Conservation (phyloP, 352 stramenopile genomes). For the Pythium utonaiense region DNA sequence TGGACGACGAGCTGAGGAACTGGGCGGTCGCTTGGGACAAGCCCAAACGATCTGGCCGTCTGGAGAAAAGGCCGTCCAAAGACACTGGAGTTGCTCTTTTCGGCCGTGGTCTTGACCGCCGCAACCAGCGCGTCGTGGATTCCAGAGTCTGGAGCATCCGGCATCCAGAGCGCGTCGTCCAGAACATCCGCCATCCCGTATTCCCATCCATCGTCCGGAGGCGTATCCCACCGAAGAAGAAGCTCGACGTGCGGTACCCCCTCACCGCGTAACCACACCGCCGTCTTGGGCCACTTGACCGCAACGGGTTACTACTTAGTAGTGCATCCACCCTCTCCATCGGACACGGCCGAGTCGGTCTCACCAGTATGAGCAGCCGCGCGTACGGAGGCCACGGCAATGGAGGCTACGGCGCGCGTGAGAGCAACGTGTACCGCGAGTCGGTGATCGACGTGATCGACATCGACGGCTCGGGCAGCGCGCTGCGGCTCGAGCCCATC, state of each 20-base stretch:
- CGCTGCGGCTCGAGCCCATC: slow-evolving; percentile 24
- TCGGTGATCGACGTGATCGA: slow-evolving; percentile 13
- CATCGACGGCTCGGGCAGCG: slow-evolving; percentile 23
- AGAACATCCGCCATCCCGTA: not conserved
- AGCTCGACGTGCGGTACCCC: not conserved
- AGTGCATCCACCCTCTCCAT: not conserved
- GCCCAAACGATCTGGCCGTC: not conserved
- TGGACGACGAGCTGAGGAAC: not conserved
- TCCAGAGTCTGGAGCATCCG: not conserved
- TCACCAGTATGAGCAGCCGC: not conserved
- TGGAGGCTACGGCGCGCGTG: not conserved
- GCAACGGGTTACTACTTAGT: not conserved
- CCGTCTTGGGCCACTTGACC: not conserved
- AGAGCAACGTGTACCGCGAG: slow-evolving; percentile 3
- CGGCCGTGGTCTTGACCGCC: too few relatives aligned
- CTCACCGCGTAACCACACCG: too few relatives aligned
- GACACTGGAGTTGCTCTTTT: too few relatives aligned
- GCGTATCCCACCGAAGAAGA: not conserved
- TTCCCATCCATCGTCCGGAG: too few relatives aligned
- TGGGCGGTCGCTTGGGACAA: not conserved
- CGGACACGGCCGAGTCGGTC: not conserved
- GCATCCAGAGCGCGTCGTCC: not conserved
- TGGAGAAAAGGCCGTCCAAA: not conserved
- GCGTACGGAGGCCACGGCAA: not conserved
- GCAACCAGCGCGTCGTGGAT: too few relatives aligned